These are phyloP conservation scores for Cyclocybe cylindracea DNA, from an alignment of 768 basidiomycete genomes.

Conservation along the genomic window DNA sequence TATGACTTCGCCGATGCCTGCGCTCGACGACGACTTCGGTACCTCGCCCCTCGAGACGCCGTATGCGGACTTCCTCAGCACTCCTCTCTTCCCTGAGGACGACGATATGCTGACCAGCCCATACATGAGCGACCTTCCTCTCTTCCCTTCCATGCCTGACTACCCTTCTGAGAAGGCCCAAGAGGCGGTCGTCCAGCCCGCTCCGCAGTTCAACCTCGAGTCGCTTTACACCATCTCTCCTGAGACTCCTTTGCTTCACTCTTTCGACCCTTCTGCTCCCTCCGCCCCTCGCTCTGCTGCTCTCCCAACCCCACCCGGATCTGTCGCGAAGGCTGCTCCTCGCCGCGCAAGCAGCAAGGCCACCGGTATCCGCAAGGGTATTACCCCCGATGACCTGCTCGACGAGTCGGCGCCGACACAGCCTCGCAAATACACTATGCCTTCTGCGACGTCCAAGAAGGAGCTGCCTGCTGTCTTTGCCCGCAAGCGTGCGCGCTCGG, in stretches of 20 bases:
- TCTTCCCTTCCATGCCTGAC: slow-evolving; percentile 19
- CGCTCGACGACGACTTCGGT: slow-evolving; percentile 28
- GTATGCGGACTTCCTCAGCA: slow-evolving; percentile 35
- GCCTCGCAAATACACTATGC: slow-evolving; percentile 66
- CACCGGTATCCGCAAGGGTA: slow-evolving; percentile 56
- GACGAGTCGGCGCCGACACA: slow-evolving; percentile 81
- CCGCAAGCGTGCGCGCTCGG: slow-evolving; percentile 49
- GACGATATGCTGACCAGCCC: slow-evolving; percentile 28
- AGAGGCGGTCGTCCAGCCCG: slow-evolving; percentile 9
- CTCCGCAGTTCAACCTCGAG: slow-evolving; percentile 10
- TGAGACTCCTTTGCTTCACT: slow-evolving; percentile 47
- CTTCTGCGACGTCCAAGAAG: slow-evolving; percentile 79
- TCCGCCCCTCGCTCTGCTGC: slow-evolving; percentile 29
- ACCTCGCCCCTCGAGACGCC: slow-evolving; percentile 37
- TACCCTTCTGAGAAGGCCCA: slow-evolving; percentile 4
- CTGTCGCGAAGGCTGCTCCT: slow-evolving; percentile 4
- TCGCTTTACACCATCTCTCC: slow-evolving; percentile 52
- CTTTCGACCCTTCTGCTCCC: slow-evolving; percentile 30
- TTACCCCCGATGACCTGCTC: slow-evolving; percentile 59
- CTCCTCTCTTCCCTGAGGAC: slow-evolving; percentile 30
- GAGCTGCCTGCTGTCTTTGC: slow-evolving; percentile 73
- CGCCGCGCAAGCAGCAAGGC: slow-evolving; percentile 12
- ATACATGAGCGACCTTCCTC: slow-evolving; percentile 20
- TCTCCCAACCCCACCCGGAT: slow-evolving; percentile 12
- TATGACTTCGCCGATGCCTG: slow-evolving; percentile 32